Evolutionary conservation across 768 basidiomycete genomes (phyloP).

Genomic region (Mycena amicta): DNA sequence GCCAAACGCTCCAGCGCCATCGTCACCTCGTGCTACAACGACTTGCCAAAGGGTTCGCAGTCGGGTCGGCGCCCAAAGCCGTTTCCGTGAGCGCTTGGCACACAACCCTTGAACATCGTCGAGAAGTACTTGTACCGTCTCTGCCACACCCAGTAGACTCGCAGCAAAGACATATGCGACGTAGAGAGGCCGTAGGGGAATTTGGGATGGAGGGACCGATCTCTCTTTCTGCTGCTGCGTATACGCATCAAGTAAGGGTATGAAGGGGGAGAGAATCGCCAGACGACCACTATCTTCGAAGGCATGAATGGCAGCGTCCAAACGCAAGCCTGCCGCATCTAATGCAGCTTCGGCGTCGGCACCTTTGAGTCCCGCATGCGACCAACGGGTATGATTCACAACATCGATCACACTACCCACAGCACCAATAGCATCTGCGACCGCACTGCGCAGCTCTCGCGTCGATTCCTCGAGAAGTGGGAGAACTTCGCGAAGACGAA

Average conservation of each 20-base stretch:
- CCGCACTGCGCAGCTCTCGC: constrained; percentile 34
- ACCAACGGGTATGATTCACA: constrained; percentile 40
- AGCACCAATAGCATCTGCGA: constrained; percentile 28
- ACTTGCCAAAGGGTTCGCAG: constrained; percentile 36
- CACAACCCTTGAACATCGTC: constrained; percentile 40
- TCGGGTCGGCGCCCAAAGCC: constrained; percentile 55
- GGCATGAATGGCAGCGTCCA: constrained; percentile 22
- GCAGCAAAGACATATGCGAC: constrained; percentile 52
- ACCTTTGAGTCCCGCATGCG: constrained; percentile 27
- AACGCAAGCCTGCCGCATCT: background rate
- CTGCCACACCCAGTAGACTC: constrained; percentile 41
- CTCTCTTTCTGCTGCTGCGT: background rate
- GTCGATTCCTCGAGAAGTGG: constrained; percentile 39
- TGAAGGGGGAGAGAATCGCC: constrained; percentile 46
- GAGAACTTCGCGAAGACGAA: constrained; percentile 37
- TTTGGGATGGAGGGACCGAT: background rate
- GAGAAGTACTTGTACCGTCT: constrained; percentile 38
- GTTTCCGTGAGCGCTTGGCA: constrained; percentile 37
- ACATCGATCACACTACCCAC: constrained; percentile 28
- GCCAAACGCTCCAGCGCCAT: constrained; percentile 26
- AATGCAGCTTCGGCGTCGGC: constrained; percentile 19
- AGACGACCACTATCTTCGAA: constrained; percentile 38
- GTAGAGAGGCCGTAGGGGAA: constrained; percentile 47
- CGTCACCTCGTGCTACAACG: constrained; percentile 31
- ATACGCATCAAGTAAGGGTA: constrained; percentile 31